Evolutionary conservation across 2,329 filamentous ascomycete genomes (phyloP), one percentile per base, ranked within the genome.

Genomic region (Diaporthe citrichinensis): DNA sequence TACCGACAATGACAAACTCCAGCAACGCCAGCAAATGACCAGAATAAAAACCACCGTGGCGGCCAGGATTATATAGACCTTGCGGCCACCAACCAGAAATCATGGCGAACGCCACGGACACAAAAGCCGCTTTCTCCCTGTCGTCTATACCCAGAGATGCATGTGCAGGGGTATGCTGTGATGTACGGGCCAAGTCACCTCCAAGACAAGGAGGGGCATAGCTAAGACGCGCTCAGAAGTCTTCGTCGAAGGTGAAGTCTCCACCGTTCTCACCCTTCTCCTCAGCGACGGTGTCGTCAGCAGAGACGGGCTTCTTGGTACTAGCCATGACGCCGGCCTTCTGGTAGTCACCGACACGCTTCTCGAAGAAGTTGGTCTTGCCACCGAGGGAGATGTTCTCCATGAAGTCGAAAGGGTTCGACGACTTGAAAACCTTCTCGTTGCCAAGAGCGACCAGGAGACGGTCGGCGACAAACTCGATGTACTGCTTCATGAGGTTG

Each of bases 291-390:
- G 84, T 84, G 14, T 88, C 85, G 28, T 90, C 87, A 78, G 85
- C 79, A 72, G 82, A 72, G 73, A 83, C 80, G n/a, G 87, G 84
- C 84, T 94, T 93, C 89, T 95, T 95, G 81, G 93, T 94, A 88
- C 94, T 96, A 82, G 93, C 93, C 95, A 99, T 98, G 85, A 99
- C 96, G 89, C 97, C 97, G 51, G 97, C 96, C 91, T 99, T 99
- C 88, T 99, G 97, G 92, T 99, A 99, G 83, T 99, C 97, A 85
- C 94, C 97, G 75, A 99, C 97, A 81, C 97, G 95, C 94, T 99
- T 99, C 94, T 99, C 97, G 85, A 99, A 99, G 92, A 99, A 99
- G 92, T 99, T 99, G 85, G 97, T 99, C 94, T 99, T 99, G 87
- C 97, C 97, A 71, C 95, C 95, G 15, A 99, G 91, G 31, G 97